phyloP scores from a whole-genome alignment of 2,329 filamentous ascomycete species.

The Tolypocladium tropicale region DNA sequence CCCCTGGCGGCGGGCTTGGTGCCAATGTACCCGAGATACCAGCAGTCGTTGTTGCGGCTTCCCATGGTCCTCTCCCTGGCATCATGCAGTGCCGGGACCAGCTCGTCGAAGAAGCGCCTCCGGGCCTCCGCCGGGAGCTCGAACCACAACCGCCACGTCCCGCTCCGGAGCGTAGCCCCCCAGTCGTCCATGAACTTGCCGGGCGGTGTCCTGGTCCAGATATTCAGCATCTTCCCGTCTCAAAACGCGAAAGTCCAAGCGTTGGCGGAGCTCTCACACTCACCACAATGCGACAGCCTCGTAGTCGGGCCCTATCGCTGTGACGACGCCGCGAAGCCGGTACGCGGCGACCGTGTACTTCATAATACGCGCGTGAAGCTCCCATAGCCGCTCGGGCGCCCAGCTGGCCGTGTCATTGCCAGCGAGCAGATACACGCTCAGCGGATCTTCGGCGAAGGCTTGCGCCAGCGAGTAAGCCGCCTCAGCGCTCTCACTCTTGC shows the following conservation, averaged over 20 bases:
- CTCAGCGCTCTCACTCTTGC: constrained; percentile 57
- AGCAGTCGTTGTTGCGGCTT: constrained; percentile 54
- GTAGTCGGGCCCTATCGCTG: constrained; percentile 64
- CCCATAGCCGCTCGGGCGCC: constrained; percentile 60
- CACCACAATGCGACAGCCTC: constrained; percentile 74
- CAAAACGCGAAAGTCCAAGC: not conserved
- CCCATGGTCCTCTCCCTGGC: constrained; percentile 63
- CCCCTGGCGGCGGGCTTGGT: constrained; percentile 61
- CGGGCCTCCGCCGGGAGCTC: constrained; percentile 63
- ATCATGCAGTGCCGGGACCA: constrained; percentile 63
- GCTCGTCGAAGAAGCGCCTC: constrained; percentile 65
- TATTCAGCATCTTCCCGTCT: not conserved
- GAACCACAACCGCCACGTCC: constrained; percentile 69
- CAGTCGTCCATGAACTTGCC: constrained; percentile 64
- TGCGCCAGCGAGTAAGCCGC: constrained; percentile 64
- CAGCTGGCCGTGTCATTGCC: constrained; percentile 55
- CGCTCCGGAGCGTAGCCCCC: constrained; percentile 61
- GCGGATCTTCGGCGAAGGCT: constrained; percentile 66
- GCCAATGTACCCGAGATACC: constrained; percentile 78
- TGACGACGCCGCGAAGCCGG: constrained; percentile 62
- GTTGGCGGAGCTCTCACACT: constrained; percentile 17
- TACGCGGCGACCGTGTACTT: constrained; percentile 69
- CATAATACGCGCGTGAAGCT: constrained; percentile 66
- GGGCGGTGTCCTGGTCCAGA: constrained; percentile 57
- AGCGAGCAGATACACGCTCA: constrained; percentile 65